Percentiles rank a stretch among this genome's conserved stretches.
Evolutionary conservation across 1,284 basidiomycete species (phyloP).

Genomic region (Ustilago curta): DNA sequence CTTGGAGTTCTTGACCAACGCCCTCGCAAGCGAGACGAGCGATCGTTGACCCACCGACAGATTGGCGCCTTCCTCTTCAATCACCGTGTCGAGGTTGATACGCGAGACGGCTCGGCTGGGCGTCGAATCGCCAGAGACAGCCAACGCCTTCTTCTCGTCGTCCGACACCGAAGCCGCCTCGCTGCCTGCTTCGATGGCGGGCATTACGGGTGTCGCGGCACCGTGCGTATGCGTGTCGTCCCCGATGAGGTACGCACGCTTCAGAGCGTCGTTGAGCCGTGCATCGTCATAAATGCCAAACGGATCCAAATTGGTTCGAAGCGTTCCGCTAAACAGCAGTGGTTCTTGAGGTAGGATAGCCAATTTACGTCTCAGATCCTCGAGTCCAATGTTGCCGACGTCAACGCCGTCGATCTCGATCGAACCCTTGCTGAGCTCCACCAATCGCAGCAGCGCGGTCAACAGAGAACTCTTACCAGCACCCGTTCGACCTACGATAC

Average conservation of each 20-base stretch:
- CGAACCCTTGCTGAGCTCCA: constrained; percentile 76
- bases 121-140: constrained; percentile 25
- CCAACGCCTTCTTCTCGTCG: constrained; percentile 36
- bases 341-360: constrained; percentile 68
- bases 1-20: constrained; percentile 65
- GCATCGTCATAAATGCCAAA: constrained; percentile 68
- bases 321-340: constrained; percentile 69
- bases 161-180: constrained; percentile 24
- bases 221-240: constrained; percentile 51
- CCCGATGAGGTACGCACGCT: constrained; percentile 66
- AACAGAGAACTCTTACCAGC: constrained; percentile 81
- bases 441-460: constrained; percentile 78
- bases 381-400: constrained; percentile 72
- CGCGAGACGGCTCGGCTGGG: constrained; percentile 39
- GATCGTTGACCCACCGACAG: constrained; percentile 69
- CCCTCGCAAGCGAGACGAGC: constrained; percentile 68
- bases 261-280: constrained; percentile 67
- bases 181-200: constrained; percentile 22
- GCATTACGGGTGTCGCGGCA: constrained; percentile 31
- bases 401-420: constrained; percentile 81
- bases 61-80: constrained; percentile 69
- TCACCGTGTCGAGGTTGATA: constrained; percentile 65
- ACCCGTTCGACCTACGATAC: constrained; percentile 72
- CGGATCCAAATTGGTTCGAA: constrained; percentile 70
- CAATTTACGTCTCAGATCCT: constrained; percentile 64